Evolutionary conservation across 495 filamentous ascomycete species (phyloP), one percentile per base, ranked within the genome.

Genomic region (Glonium stellatum): DNA sequence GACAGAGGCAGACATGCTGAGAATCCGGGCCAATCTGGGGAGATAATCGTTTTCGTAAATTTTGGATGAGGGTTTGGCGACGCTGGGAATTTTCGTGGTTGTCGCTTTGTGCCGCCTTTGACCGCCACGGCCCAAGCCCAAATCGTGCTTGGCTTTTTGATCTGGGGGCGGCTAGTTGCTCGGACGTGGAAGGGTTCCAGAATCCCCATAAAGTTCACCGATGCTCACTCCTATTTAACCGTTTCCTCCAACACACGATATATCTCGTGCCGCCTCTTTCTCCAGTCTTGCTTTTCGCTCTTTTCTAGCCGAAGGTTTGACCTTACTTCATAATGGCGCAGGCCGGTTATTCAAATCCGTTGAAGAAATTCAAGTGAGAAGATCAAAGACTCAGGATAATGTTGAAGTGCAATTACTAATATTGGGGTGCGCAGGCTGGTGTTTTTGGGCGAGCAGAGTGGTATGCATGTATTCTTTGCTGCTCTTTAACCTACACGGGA

Each of bases 321-420:
- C 54, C 57, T 57, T 50, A 56, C 62, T 59, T 34, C 66, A 72
- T 66, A 71, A 84, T 84, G 81, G 79, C 80, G 62, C 79, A 77
- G 66, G 67, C 81, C 82, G 63, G 87, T 83, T 98, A 98, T 80
- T 95, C 90, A 76, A 98, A 98, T 82, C 93, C 93, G 59, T 75
- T 98, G 78, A 98, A 98, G 87, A 98, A 98, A 73, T 98, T 96
- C 85, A 98, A 98, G 92, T 97, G 78, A 64, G 81, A 67, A 10
- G 11, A 15, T 52, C 48, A 25, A 31, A 31, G 25, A 51, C 48
- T 15, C 15, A 51, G 48, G 19, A 15, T 23, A 5, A 15, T 44
- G 13, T 51, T 31, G 48, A 55, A 53, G 19, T 48, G n/a, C n/a
- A 58, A 35, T 52, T 60, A 57, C 67, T 72, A 55, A 70, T 47